These are phyloP conservation scores for Pseudoperonospora humuli DNA, from an alignment of 352 stramenopile species.

Conservation along the genomic window DNA sequence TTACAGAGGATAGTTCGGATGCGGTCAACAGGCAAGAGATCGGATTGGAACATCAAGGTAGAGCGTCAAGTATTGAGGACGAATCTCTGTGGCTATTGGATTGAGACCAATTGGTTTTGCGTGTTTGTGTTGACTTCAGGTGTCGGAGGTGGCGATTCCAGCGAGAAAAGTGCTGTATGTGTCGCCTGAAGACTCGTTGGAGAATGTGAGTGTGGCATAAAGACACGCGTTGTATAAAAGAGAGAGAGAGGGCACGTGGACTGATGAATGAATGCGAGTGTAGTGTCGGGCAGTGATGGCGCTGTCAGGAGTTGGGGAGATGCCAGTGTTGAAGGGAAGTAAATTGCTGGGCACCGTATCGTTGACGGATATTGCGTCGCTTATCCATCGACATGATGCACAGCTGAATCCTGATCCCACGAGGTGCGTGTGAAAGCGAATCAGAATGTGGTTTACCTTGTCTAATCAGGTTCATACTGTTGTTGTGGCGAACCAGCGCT, in stretches of 20 bases:
- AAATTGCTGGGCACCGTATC: slow-evolving; percentile 74
- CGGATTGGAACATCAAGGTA: slow-evolving; percentile 55
- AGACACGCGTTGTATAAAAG: no score
- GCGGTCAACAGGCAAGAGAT: slow-evolving; percentile 24
- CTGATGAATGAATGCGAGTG: no score
- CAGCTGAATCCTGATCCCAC: slow-evolving; percentile 39
- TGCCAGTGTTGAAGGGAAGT: slow-evolving; percentile 58
- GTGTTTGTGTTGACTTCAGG: slow-evolving; percentile 13
- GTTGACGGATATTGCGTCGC: slow-evolving; percentile 65
- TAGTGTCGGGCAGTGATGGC: slow-evolving; percentile 77
- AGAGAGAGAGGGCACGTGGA: no score
- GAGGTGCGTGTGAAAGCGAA: slow-evolving; percentile 21
- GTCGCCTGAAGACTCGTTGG: slow-evolving; percentile 59
- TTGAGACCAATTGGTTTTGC: no score
- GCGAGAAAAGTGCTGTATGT: slow-evolving; percentile 69
- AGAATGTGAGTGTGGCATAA: slow-evolving; percentile 60
- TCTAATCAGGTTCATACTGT: not conserved
- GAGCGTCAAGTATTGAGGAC: not conserved
- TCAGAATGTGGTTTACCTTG: not conserved
- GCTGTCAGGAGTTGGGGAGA: slow-evolving; percentile 52
- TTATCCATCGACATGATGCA: slow-evolving; percentile 58
- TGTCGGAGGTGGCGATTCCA: slow-evolving; percentile 58
- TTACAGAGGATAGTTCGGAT: slow-evolving; percentile 57
- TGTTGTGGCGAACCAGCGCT: slow-evolving; percentile 32
- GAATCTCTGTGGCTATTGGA: not conserved